These are phyloP conservation scores for Colletotrichum sp. DNA, from an alignment of 2,329 filamentous ascomycete species.

Conservation along the genomic window DNA sequence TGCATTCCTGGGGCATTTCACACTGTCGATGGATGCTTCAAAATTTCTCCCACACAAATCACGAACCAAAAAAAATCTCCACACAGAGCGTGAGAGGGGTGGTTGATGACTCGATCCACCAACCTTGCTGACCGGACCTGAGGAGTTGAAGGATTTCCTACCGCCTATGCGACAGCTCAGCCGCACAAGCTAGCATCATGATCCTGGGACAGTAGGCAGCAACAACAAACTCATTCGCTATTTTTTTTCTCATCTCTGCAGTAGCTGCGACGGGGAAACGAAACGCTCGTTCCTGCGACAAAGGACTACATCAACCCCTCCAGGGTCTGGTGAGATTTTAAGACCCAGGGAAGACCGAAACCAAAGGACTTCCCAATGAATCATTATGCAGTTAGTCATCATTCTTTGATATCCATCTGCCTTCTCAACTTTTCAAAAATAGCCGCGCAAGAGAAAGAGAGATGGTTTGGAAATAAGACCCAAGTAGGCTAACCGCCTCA, in stretches of 20 bases:
- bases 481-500: neutral
- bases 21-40: slow-evolving; percentile 15
- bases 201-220: slow-evolving; percentile 14
- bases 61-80: neutral
- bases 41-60: slow-evolving; percentile 1
- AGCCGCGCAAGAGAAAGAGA: neutral
- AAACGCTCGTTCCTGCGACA: neutral
- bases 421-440: neutral
- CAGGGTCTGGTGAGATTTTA: slow-evolving; percentile 4
- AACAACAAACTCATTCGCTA: neutral
- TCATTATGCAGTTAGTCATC: slow-evolving; percentile 17
- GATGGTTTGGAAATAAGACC: neutral
- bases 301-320: neutral
- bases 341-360: neutral
- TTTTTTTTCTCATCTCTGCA: neutral
- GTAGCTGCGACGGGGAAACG: neutral
- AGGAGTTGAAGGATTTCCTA: neutral
- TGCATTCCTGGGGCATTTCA: neutral
- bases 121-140: neutral
- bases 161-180: neutral
- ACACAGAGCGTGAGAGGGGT: neutral
- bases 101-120: slow-evolving; percentile 16
- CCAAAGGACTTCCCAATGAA: slow-evolving; percentile 1
- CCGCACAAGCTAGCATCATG: slow-evolving; percentile 17
- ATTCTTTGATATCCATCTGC: neutral